A percentile compares a stretch with the other conserved stretches of the same genome.
phyloP scores from a whole-genome alignment of 768 basidiomycete genomes.

The Lactarius trivialis region DNA sequence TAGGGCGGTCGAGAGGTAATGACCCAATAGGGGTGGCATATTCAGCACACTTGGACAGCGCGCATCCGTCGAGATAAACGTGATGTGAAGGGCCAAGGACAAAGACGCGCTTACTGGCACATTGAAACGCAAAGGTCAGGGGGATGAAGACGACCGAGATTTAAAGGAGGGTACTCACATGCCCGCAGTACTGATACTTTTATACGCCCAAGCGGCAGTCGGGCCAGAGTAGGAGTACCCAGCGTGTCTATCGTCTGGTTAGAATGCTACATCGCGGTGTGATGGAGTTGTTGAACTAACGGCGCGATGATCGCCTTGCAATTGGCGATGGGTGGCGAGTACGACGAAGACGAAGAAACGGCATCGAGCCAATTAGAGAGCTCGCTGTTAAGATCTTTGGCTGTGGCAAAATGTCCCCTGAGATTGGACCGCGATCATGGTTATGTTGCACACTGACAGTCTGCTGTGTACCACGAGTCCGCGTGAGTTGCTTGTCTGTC shows the following conservation, averaged over 20 bases:
- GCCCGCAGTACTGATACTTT: constrained; percentile 68
- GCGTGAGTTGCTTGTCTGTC: constrained; percentile 72
- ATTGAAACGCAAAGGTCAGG: background rate
- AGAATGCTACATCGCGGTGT: background rate
- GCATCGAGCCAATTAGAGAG: constrained; percentile 56
- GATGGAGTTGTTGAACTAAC: constrained; percentile 42
- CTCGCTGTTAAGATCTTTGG: constrained; percentile 48
- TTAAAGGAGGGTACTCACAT: constrained; percentile 53
- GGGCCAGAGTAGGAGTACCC: constrained; percentile 94
- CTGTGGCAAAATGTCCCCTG: constrained; percentile 33
- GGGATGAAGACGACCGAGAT: background rate
- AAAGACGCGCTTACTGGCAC: constrained; percentile 77
- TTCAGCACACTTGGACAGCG: constrained; percentile 65
- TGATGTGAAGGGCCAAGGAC: constrained; percentile 96
- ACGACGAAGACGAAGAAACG: constrained; percentile 46
- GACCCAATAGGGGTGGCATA: constrained; percentile 86
- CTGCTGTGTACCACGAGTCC: constrained; percentile 79
- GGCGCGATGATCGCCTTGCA: constrained; percentile 92
- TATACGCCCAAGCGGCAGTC: constrained; percentile 95
- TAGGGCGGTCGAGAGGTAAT: constrained; percentile 69
- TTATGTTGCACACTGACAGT: constrained; percentile 39
- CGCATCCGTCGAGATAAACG: constrained; percentile 79
- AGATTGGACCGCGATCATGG: background rate
- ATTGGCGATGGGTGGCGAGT: constrained; percentile 59
- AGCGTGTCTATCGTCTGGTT: constrained; percentile 63